Percentiles rank a stretch among this genome's conserved stretches.
Conservation (phyloP, 495 filamentous ascomycete genomes). For the Penicillium herquei region DNA sequence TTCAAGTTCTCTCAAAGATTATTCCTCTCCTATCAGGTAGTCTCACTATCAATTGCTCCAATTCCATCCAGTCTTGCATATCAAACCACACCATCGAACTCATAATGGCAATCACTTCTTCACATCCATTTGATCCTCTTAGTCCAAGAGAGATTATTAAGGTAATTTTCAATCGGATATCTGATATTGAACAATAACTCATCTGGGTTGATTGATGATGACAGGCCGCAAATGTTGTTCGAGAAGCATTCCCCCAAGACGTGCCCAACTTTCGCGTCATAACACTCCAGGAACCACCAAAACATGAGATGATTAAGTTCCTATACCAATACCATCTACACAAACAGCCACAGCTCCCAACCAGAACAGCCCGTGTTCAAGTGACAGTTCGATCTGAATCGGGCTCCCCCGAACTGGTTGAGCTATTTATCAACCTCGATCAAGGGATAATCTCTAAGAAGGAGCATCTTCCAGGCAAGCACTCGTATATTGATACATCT, state of each 20-base stretch:
- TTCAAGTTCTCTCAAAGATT: neutral
- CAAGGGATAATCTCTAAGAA: conserved; percentile 3
- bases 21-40: too few species aligned
- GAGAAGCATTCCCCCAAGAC: neutral
- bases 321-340: conserved; percentile 21
- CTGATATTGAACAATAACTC: neutral
- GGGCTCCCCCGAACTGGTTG: conserved; percentile 12
- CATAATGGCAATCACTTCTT: conserved; percentile 2
- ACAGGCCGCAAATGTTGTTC: conserved; percentile 17
- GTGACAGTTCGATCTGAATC: conserved; percentile 10
- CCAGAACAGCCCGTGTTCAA: conserved; percentile 22
- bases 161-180: conserved; percentile 2
- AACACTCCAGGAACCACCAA: conserved; percentile 28
- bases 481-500: conserved; percentile 28
- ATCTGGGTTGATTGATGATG: neutral
- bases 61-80: neutral
- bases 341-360: conserved; percentile 8
- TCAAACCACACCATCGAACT: neutral
- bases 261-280: conserved; percentile 23
- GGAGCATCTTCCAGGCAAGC: conserved; percentile 23
- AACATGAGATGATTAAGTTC: conserved; percentile 25
- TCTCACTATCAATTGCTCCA: neutral
- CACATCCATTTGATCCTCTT: conserved; percentile 30
- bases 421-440: conserved; percentile 19
- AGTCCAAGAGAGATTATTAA: conserved; percentile 21